Percentiles rank a stretch among this genome's conserved stretches.
phyloP scores from a whole-genome alignment of 164 flowering plant species.

The Piper longum region DNA sequence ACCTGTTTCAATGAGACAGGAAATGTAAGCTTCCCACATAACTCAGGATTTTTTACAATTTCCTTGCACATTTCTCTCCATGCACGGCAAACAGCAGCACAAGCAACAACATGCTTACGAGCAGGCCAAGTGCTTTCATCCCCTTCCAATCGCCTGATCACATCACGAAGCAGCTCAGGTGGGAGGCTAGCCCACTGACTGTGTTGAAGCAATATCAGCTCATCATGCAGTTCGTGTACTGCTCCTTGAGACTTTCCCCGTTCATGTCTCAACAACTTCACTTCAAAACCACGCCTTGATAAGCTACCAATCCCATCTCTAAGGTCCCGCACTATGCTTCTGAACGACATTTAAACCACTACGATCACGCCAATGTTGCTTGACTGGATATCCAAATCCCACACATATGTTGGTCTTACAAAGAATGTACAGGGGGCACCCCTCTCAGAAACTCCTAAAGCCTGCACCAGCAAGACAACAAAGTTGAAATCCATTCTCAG shows the following conservation, averaged over 20 bases:
- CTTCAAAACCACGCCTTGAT: constrained; percentile 75
- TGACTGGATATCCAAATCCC: background rate
- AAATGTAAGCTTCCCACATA: constrained; percentile 78
- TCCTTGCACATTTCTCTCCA: constrained; percentile 94
- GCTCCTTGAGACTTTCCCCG: constrained; percentile 71
- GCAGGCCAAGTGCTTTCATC: constrained; percentile 87
- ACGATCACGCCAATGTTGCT: background rate
- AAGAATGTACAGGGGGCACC: background rate
- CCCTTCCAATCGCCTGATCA: constrained; percentile 74
- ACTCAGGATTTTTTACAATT: constrained; percentile 62
- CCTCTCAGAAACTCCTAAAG: background rate
- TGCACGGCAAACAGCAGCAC: constrained; percentile 79
- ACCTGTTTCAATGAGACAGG: constrained; percentile 89
- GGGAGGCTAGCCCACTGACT: constrained; percentile 88
- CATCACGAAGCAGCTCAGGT: constrained; percentile 79
- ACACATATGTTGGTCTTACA: background rate
- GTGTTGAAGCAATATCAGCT: constrained; percentile 37
- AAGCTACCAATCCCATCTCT: constrained; percentile 88
- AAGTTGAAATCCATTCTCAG: background rate
- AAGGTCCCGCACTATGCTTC: constrained; percentile 79
- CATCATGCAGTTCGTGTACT: constrained; percentile 45
- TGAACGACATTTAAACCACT: constrained; percentile 57
- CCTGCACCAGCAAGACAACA: background rate
- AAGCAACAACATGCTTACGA: constrained; percentile 78
- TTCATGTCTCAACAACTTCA: constrained; percentile 51